phyloP scores from a whole-genome alignment of 495 filamentous ascomycete genomes.

The Coniosporium apollinis region DNA sequence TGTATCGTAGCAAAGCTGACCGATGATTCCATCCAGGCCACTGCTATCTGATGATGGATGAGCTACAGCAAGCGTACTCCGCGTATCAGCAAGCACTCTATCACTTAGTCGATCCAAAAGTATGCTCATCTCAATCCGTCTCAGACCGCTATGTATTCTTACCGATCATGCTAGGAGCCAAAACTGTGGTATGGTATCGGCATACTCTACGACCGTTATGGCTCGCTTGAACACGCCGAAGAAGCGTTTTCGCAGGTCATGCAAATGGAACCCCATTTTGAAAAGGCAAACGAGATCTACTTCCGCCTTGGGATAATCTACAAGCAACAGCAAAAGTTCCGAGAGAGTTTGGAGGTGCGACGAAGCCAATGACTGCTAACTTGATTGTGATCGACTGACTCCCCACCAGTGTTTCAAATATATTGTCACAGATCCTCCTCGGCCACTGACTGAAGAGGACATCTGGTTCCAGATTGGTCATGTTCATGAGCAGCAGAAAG shows the following conservation, averaged over 20 bases:
- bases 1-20: not conserved
- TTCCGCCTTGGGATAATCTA: conserved; percentile 98
- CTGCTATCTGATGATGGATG: conserved; percentile 98
- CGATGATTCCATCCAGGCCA: conserved; percentile 39
- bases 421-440: conserved; percentile 83
- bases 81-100: conserved; percentile 93
- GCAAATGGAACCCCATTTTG: conserved; percentile 95
- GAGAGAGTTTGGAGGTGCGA: conserved; percentile 74
- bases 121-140: conserved; percentile 24
- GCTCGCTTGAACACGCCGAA: conserved; percentile 92
- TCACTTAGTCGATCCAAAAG: conserved; percentile 88
- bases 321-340: conserved; percentile 94
- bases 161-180: conserved; percentile 86
- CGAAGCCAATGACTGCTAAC: not conserved
- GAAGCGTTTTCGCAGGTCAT: conserved; percentile 98
- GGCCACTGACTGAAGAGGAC: conserved; percentile 89
- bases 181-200: conserved; percentile 99
- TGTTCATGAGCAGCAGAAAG: conserved; percentile 97
- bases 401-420: conserved; percentile 79
- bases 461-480: conserved; percentile 99
- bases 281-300: conserved; percentile 99
- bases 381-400: conserved; percentile 1
- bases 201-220: conserved; percentile 93
- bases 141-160: too few species aligned
- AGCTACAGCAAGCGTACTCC: conserved; percentile 92